Evolutionary conservation across 2,329 filamentous ascomycete genomes (phyloP), one percentile per base, ranked within the genome.

Genomic region (Cryphonectria nitschkei): DNA sequence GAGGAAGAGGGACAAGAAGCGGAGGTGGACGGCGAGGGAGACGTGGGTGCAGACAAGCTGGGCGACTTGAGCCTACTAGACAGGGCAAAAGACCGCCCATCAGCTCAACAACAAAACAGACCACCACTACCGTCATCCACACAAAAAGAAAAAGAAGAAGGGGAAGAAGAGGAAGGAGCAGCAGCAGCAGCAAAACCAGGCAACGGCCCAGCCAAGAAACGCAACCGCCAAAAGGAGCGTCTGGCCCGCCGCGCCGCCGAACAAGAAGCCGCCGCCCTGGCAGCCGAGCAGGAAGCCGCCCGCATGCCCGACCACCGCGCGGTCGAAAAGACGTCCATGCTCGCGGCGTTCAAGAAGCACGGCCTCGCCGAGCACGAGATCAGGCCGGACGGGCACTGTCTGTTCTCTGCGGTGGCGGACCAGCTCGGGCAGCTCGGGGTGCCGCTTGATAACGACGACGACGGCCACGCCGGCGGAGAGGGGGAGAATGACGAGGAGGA

Each of bases 331-430:
- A 84, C 87, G 67, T 86, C 87, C 63, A 95, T 99, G 90, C 84
- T 88, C 70, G 83, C 84, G 39, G 87, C 88, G 56, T 92, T 98
- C 79, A 82, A 84, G 68, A 83, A 85, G 61, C 83, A 91, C 70
- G 85, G 85, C 0, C 85, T 98, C 22, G 84, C 83, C 29, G 93
- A 98, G 83, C 88, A 92, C 76, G 90, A 93, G 71, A 94, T 99
- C 70, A 88, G 88, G 54, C 94, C 96, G 0, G 95, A 99, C 81
- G 96, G 96, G 0, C 96, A 99, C 82, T 99, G 96, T 79, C 84
- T 99, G 22, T 99, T 98, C 82, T 92, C 94, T 22, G 94, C 96
- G 0, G 87, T 98, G 66, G 95, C 95, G 37, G 93, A 96, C 79
- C 94, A 97, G 81, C 85, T 98, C 68, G 82, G 82, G 68, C 83